A percentile compares a stretch with the other conserved stretches of the same genome.
phyloP scores from a whole-genome alignment of 257 asterid genomes.

The Agastache rugosa region DNA sequence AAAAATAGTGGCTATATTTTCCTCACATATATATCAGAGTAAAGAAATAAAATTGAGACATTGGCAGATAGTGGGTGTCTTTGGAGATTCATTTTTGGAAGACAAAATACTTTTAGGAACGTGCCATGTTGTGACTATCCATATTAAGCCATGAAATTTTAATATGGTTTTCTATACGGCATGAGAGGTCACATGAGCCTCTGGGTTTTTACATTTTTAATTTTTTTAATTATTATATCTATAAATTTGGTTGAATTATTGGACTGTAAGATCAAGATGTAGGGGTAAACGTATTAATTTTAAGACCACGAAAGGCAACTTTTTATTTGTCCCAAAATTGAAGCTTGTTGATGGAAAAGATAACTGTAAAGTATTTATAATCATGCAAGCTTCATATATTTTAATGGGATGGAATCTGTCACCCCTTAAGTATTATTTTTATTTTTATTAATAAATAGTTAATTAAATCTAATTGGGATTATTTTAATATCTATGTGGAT shows the following conservation, averaged over 20 bases:
- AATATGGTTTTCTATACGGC: constrained; percentile 23
- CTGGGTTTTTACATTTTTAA: constrained; percentile 11
- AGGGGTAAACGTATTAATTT: constrained; percentile 21
- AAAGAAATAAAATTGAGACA: constrained; percentile 18
- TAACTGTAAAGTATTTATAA: neutral
- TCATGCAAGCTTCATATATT: too few relatives aligned
- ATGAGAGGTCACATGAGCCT: constrained; percentile 51
- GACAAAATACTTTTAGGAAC: constrained; percentile 44
- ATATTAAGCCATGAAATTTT: constrained; percentile 38
- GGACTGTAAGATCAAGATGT: constrained; percentile 37
- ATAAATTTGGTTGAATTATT: constrained; percentile 47
- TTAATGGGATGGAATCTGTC: too few relatives aligned
- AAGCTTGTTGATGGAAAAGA: neutral
- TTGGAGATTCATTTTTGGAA: constrained; percentile 14
- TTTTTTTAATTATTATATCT: neutral
- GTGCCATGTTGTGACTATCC: constrained; percentile 56
- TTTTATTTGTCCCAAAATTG: constrained; percentile 22
- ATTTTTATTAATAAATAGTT: too few relatives aligned
- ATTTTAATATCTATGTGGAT: too few relatives aligned
- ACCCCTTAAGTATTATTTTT: too few relatives aligned
- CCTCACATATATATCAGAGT: neutral
- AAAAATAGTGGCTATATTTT: neutral
- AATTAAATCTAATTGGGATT: too few relatives aligned
- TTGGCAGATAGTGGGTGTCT: constrained; percentile 37
- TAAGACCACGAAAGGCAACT: constrained; percentile 32